Base-by-base conservation (phyloP, 177 flowering plant species). In the Vitis hybrid region DNA sequence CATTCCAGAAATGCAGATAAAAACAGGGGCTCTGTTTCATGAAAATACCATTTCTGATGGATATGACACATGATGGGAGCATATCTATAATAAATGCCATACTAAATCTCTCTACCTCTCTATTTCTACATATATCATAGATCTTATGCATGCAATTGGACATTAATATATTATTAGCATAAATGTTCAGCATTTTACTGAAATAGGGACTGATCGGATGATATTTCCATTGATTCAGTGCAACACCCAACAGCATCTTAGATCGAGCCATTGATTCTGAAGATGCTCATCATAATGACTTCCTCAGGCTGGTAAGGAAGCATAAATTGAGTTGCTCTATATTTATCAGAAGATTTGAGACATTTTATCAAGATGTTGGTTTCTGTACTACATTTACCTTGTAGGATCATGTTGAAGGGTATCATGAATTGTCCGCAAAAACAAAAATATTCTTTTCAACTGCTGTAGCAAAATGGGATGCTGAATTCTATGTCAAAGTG, bases 331-430 rank as follows among this genome's bases (percentile, higher is more conserved):
- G 3, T 19, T 55, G 51, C 15, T 71, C 16, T 18, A 18, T 20
- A 3, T 60, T 9, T 14, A 14, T 6, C 10, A 16, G 45, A 67
- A 33, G 12, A n/a, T 39, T 29, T n/a, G 62, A 31, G 19, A 64
- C 11, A 65, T 9, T 26, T 50, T 65, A 22, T 51, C 2, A 51
- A 31, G 29, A 22, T 50, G 53, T 39, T 57, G 56, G 16, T 64
- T 49, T 48, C 18, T 71, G 64, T 64, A 14, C 57, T 64, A 16
- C 20, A 18, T 69, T 74, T 57, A 49, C 73, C 68, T 69, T 77
- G 71, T 64, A 95, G 99, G 94, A 93, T 53, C 99, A 96, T 71
- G 84, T 96, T 72, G 99, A 96, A 82, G 99, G 99, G 58, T 96
- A 96, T 78, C 98, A 93, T 78, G 94, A 90, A 72, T 74, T 95